Conservation (phyloP, 2,329 filamentous ascomycete genomes). For the Penicillium digitatum region DNA sequence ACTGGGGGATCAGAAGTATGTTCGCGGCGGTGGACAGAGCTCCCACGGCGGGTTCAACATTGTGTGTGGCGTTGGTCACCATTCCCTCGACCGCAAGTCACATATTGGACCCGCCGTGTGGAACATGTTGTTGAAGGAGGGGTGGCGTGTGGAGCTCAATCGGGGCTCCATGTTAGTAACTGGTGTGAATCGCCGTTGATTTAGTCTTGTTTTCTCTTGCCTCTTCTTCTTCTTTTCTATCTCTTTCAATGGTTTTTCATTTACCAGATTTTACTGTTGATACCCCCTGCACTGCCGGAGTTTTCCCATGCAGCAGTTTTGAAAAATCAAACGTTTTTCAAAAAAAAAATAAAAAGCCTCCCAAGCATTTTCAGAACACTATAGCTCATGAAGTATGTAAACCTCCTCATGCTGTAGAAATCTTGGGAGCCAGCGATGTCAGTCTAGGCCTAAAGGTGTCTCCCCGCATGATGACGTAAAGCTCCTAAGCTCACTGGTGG, state of each 20-base stretch:
- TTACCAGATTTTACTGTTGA: background rate
- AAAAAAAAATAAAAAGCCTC: too few species aligned
- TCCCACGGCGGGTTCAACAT: constrained; percentile 63
- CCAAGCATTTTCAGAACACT: background rate
- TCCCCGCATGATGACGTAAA: constrained; percentile 35
- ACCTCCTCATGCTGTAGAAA: background rate
- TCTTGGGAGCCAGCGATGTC: background rate
- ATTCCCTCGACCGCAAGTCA: constrained; percentile 72
- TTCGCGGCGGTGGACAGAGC: constrained; percentile 41
- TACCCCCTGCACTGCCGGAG: constrained; percentile 10
- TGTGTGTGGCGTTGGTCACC: constrained; percentile 74
- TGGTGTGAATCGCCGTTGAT: constrained; percentile 48
- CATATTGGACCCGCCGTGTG: constrained; percentile 76
- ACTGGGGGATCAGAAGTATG: constrained; percentile 61
- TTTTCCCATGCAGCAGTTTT: background rate
- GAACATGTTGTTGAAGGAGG: constrained; percentile 68
- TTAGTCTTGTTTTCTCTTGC: background rate
- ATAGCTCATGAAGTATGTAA: background rate
- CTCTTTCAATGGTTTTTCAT: background rate
- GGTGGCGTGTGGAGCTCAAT: constrained; percentile 75
- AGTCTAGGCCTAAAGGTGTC: constrained; percentile 2
- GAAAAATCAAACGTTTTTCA: background rate
- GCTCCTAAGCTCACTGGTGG: background rate
- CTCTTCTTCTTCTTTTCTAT: background rate
- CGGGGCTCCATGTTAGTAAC: constrained; percentile 67